Evolutionary conservation across 2,329 filamentous ascomycete genomes (phyloP).

Genomic region (Teratosphaeria epicoccoides): DNA sequence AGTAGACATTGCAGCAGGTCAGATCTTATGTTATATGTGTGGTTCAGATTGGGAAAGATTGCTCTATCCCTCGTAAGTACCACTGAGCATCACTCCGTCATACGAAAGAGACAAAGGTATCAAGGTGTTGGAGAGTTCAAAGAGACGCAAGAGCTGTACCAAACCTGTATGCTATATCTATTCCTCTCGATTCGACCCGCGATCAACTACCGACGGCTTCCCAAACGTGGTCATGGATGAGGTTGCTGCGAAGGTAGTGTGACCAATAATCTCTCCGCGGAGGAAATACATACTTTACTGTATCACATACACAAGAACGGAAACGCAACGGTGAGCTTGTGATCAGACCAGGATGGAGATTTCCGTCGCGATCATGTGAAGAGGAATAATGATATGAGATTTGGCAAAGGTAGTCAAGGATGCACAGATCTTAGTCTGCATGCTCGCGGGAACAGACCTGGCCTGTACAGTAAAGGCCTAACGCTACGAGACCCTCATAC

Average conservation of each 20-base stretch:
- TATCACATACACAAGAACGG: not conserved
- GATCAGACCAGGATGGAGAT: not conserved
- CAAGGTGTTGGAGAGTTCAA: not conserved
- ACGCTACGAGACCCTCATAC: not conserved
- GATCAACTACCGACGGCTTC: not conserved
- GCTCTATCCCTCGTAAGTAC: too few relatives aligned
- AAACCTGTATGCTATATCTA: not conserved
- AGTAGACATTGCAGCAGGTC: not conserved
- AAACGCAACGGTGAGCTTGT: not conserved
- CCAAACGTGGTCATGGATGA: not conserved
- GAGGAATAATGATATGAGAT: too few relatives aligned
- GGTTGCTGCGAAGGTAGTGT: not conserved
- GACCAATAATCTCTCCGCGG: not conserved
- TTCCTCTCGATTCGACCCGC: not conserved
- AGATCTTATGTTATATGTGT: too few relatives aligned
- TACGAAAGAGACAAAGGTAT: not conserved
- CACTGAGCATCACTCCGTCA: too few relatives aligned
- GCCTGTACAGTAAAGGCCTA: too few relatives aligned
- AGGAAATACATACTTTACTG: not conserved
- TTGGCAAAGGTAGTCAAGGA: too few relatives aligned
- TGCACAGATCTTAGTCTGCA: too few relatives aligned
- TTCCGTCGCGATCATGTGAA: not conserved
- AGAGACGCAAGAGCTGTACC: not conserved
- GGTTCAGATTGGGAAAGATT: too few relatives aligned
- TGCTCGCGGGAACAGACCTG: too few relatives aligned